phyloP scores from a whole-genome alignment of 139 green algal species.

The Haematococcus lacustris region DNA sequence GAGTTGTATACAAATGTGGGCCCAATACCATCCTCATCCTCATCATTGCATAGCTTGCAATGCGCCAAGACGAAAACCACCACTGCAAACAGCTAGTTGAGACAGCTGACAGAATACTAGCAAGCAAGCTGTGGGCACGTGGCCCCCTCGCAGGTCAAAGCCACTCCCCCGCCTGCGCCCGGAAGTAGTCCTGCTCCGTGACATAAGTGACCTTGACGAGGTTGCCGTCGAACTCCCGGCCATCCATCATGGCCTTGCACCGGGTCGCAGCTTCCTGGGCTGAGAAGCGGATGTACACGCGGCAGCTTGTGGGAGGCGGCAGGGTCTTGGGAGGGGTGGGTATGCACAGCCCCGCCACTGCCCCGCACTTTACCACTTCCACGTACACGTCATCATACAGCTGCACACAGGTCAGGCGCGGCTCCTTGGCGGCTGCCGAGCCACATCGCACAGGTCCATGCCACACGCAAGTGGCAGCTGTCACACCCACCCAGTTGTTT shows the following conservation, averaged over 20 bases:
- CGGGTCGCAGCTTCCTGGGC: constrained; percentile 37
- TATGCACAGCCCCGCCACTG: constrained; percentile 47
- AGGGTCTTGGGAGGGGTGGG: constrained; percentile 41
- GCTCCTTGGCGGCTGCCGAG: too few species aligned
- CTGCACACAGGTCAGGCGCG: constrained; percentile 12
- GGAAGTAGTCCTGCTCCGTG: constrained; percentile 53
- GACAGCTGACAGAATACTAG: too few species aligned
- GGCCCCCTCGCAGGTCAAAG: too few species aligned
- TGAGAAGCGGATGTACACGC: constrained; percentile 67
- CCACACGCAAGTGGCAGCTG: too few species aligned
- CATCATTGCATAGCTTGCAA: too few species aligned
- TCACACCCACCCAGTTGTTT: too few species aligned
- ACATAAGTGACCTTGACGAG: constrained; percentile 48
- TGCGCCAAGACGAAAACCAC: too few species aligned
- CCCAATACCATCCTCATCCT: too few species aligned
- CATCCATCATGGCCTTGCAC: constrained; percentile 55
- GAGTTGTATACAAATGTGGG: too few species aligned
- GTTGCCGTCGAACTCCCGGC: constrained; percentile 67
- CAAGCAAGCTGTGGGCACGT: too few species aligned
- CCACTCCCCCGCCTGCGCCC: constrained; percentile 57
- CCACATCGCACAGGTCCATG: too few species aligned
- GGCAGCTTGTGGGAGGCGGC: constrained; percentile 24
- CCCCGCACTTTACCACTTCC: constrained; percentile 56
- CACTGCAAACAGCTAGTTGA: too few species aligned
- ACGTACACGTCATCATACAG: constrained; percentile 63